Evolutionary conservation across 2,329 filamentous ascomycete genomes (phyloP).

Genomic region (Ploettnerulaceae sp.): DNA sequence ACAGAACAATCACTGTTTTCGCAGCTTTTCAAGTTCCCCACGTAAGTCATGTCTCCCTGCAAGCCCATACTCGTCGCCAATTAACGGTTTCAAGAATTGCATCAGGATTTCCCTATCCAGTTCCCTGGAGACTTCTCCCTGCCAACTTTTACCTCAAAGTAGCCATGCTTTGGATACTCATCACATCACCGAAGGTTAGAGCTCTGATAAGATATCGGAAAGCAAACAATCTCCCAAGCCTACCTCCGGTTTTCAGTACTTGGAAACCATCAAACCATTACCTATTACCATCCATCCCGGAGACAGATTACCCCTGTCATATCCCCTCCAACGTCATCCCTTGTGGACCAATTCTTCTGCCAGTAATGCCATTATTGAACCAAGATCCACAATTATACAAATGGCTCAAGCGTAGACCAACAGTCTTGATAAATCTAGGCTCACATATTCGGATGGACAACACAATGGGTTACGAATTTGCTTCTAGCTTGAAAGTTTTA

Average conservation of each 20-base stretch:
- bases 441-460: slow-evolving; percentile 29
- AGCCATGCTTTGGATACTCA: slow-evolving; percentile 22
- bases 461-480: slow-evolving; percentile 37
- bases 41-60: slow-evolving; percentile 32
- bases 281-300: slow-evolving; percentile 21
- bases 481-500: slow-evolving; percentile 35
- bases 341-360: slow-evolving; percentile 45
- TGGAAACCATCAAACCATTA: slow-evolving; percentile 32
- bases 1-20: slow-evolving; percentile 37
- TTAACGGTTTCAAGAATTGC: slow-evolving; percentile 34
- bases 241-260: slow-evolving; percentile 29
- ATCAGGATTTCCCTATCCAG: slow-evolving; percentile 42
- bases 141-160: slow-evolving; percentile 40
- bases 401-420: slow-evolving; percentile 42
- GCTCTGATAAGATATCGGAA: slow-evolving; percentile 28
- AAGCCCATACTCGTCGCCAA: slow-evolving; percentile 5
- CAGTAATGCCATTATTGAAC: slow-evolving; percentile 33
- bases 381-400: slow-evolving; percentile 38
- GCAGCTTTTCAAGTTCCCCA: slow-evolving; percentile 37
- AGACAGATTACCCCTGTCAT: slow-evolving; percentile 36
- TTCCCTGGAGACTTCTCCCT: slow-evolving; percentile 41
- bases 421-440: slow-evolving; percentile 46
- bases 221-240: slow-evolving; percentile 23
- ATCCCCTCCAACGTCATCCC: slow-evolving; percentile 39
- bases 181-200: slow-evolving; percentile 21